Evolutionary conservation across 257 asterid genomes (phyloP), one percentile per base, ranked within the genome.

Genomic region (Datura wrightii): DNA sequence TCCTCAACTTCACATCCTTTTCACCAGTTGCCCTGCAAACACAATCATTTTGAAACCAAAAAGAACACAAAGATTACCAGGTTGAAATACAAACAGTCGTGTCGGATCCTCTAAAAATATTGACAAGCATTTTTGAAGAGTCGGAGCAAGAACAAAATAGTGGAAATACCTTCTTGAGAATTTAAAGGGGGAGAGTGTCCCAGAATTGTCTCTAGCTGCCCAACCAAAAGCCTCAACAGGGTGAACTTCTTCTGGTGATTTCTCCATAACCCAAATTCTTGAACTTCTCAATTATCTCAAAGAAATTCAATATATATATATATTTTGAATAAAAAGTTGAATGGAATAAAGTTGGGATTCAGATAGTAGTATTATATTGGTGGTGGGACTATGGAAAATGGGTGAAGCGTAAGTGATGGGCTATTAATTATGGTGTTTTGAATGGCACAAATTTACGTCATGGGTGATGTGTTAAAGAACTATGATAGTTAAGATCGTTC

Each of bases 141-240:
- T 37, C 0, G 0, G 5, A 66, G 0, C 24, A 66, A 36, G 7
- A 3, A 1, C 1, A n/a, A 6, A 19, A 31, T 54, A 36, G 1
- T 10, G 1, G 10, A 39, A 19, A 18, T 83, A 87, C 94, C 92
- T 91, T 83, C 90, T 50, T 0, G 91, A 85, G 39, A 91, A 91
- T 24, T 84, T 86, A 83, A 89, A 89, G 6, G 94, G 92, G 37
- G 94, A 89, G 24, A 88, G 84, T 82, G 53, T 6, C 5, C 92
- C 94, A 41, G 91, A 89, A 56, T 87, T 52, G 85, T 91, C 94
- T 79, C 83, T 91, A 6, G 92, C 92, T 14, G 92, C 91, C 90
- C 90, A 91, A 50, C 94, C 94, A 15, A 85, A 89, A 58, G 86
- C 88, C 85, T 87, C 85, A 6, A 88, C 72, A 4, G 74, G 53